Percentiles rank a stretch among this genome's conserved stretches.
Evolutionary conservation across 306 rosid species (phyloP).

Genomic region (Mimosa pudica): DNA sequence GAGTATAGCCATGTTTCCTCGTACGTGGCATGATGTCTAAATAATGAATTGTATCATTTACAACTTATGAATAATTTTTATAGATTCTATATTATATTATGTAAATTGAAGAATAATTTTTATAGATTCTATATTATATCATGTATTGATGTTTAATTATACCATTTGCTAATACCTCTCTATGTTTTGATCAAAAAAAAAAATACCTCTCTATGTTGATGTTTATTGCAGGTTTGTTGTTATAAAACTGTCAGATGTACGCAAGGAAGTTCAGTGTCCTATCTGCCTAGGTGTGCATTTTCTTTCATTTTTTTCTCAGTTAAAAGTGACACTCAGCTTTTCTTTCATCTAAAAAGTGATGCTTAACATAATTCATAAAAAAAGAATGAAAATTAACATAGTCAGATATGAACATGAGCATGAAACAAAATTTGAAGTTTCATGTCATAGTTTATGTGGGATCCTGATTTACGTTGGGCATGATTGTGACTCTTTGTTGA

Average conservation of each 20-base stretch:
- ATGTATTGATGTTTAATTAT: constrained; percentile 1
- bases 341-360: neutral
- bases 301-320: neutral
- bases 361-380: neutral
- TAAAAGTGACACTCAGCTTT: neutral
- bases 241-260: constrained; percentile 61
- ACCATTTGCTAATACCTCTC: constrained; percentile 17
- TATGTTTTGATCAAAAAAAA: neutral
- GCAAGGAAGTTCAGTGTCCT: constrained; percentile 78
- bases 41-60: neutral
- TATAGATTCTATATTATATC: neutral
- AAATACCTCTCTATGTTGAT: constrained; percentile 19
- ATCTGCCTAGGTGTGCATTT: constrained; percentile 63
- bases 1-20: neutral
- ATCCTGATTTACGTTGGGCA: neutral
- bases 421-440: neutral
- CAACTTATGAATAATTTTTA: neutral
- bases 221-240: constrained; percentile 50
- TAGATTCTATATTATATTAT: neutral
- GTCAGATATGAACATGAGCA: neutral
- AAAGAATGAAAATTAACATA: neutral
- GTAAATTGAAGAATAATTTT: no score
- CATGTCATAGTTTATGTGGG: neutral
- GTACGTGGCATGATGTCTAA: neutral
- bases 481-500: neutral